Evolutionary conservation across 768 basidiomycete genomes (phyloP), one percentile per base, ranked within the genome.

Genomic region (Neoboletus magnificus): DNA sequence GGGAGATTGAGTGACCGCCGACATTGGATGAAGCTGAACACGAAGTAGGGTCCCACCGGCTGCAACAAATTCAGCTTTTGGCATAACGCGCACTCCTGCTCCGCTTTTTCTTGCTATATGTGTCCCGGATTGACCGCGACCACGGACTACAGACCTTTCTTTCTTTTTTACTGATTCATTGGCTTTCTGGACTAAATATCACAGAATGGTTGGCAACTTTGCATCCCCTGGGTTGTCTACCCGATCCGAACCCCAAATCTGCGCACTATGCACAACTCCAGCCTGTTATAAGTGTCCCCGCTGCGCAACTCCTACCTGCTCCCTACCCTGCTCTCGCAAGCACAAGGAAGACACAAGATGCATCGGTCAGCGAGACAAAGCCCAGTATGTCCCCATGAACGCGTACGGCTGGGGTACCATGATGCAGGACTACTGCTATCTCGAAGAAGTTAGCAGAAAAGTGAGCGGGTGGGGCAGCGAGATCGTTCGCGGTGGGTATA

Each of bases 391-490:
- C 16, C 82, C 88, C 13, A 87, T 94, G 84, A 93, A 91, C 62
- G 67, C 83, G 62, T 96, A 93, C 65, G 81, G 83, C 5, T 92
- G 89, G 82, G 91, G 91, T 10, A 79, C 82, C 27, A 87, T 96
- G 85, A 89, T 93, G 85, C 81, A 86, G 62, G 94, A 97, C 72
- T 97, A 93, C 69, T 77, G 78, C 40, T 94, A 85, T 67, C 76
- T 97, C 60, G 94, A 97, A 72, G 89, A 92, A 18, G 71, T 93
- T 30, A 84, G 89, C 22, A 73, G 93, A 60, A 85, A 80, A 61
- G 85, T 88, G n/a, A 76, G 78, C 22, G 83, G 82, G 13, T 90
- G 87, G 85, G 91, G 87, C 0, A 69, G 74, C 62, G 82, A 91
- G 64, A 88, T 91, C 56, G 79, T 79, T 58, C 76, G 76, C 49